phyloP scores from a whole-genome alignment of 805 yeast genomes.

The Blastobotrys americana region DNA sequence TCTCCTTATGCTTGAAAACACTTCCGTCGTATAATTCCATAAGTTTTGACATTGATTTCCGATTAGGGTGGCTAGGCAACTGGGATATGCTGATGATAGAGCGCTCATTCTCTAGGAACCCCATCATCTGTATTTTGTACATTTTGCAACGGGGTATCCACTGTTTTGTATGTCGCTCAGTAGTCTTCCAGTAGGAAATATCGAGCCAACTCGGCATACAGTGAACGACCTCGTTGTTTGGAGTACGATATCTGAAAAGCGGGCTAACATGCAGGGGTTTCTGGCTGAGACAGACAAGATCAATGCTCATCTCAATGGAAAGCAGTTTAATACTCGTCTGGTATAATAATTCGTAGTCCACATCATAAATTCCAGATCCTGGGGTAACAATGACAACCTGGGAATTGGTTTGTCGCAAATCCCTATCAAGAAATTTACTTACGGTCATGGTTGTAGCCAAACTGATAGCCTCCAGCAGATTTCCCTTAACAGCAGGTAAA shows the following conservation, averaged over 20 bases:
- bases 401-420: slow-evolving; percentile 81
- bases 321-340: slow-evolving; percentile 70
- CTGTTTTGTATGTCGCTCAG: slow-evolving; percentile 35
- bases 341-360: slow-evolving; percentile 67
- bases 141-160: slow-evolving; percentile 96
- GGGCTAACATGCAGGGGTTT: slow-evolving; percentile 94
- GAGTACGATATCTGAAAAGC: slow-evolving; percentile 52
- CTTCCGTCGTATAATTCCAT: slow-evolving; percentile 64
- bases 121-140: slow-evolving; percentile 97
- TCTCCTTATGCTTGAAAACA: slow-evolving; percentile 36
- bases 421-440: slow-evolving; percentile 76
- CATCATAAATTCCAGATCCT: slow-evolving; percentile 90
- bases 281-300: slow-evolving; percentile 77
- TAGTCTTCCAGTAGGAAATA: slow-evolving; percentile 78
- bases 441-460: slow-evolving; percentile 70
- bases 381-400: slow-evolving; percentile 85
- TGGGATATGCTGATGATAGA: slow-evolving; percentile 61
- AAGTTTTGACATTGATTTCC: slow-evolving; percentile 43
- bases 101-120: slow-evolving; percentile 86
- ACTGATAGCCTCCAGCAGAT: slow-evolving; percentile 78
- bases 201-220: slow-evolving; percentile 96
- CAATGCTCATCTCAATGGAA: slow-evolving; percentile 78
- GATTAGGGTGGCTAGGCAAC: slow-evolving; percentile 33
- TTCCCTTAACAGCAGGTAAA: slow-evolving; percentile 84
- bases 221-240: slow-evolving; percentile 32